phyloP scores from a whole-genome alignment of 305 asterid species.

The Fraxinus sp. region DNA sequence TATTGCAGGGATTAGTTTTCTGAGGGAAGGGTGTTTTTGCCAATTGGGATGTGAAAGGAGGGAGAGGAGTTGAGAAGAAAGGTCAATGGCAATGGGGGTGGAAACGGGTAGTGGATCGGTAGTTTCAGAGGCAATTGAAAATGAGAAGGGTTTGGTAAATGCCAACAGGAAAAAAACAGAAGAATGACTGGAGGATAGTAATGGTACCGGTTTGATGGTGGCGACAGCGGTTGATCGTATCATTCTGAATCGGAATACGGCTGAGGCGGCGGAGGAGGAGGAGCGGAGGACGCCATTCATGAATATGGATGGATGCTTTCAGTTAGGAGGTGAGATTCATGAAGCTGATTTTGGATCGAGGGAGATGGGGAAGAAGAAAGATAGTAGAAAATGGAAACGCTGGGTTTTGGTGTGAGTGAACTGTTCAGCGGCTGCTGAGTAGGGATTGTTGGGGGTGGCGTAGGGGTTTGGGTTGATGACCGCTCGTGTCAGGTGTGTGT shows the following conservation, averaged over 20 bases:
- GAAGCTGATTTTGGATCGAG: neutral
- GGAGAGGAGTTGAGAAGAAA: conserved; percentile 42
- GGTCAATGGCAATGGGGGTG: conserved; percentile 20
- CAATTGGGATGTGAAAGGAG: conserved; percentile 61
- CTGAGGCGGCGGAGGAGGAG: neutral
- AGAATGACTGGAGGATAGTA: neutral
- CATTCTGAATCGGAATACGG: neutral
- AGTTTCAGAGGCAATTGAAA: neutral
- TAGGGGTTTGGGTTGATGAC: neutral
- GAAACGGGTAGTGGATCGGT: conserved; percentile 20
- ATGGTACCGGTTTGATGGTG: neutral
- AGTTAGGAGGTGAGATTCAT: neutral
- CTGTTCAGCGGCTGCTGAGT: neutral
- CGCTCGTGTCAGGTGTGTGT: neutral
- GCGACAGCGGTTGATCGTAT: neutral
- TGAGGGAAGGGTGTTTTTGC: conserved; percentile 60
- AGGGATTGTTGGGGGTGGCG: neutral
- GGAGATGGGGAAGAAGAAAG: neutral
- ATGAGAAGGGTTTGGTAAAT: neutral
- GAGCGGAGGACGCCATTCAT: neutral
- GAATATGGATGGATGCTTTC: neutral
- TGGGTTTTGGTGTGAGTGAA: neutral
- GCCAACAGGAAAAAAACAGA: neutral
- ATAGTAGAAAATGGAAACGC: neutral
- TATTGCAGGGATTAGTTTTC: conserved; percentile 46